Base-by-base conservation (phyloP, 441 rosid species). In the Arabidopsis hybrid region DNA sequence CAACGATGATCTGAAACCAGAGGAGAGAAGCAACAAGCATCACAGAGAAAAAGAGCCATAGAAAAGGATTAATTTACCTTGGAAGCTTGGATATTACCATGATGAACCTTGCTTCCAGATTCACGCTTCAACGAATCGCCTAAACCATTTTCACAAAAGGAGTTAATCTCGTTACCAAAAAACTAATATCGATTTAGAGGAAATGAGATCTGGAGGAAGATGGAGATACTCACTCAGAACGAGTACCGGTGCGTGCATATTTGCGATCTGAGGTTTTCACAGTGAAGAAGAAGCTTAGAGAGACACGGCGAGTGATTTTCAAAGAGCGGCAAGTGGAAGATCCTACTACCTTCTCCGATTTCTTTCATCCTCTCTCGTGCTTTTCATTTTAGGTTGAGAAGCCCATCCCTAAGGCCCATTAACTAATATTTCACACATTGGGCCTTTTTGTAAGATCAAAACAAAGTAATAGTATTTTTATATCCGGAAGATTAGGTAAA, bases 91-190 rank as follows among this genome's bases (percentile, higher is more conserved):
- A 89, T 87, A 74, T 87, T 89, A 72, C 79, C 87, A 84, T 82
- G 88, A 29, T 89, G 90, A n/a, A 84, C 90, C 73, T 81, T 89
- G 18, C 57, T 69, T 55, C 90, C 91, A 17, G 93, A 84, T 76
- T 87, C 91, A 5, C 90, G 88, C 58, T 89, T 87, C 74, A 89
- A 69, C 3, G 93, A 89, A 82, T 85, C 93, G 83, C 83, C 93
- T 89, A 83, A 39, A 36, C 47, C 63, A 59, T 21, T 67, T 26
- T 21, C 49, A 18, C 60, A 21, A 14, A n/a, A 16, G 4, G 18
- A 21, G 10, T 14, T 46, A 26, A 3, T 1, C 31, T 34, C 18
- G 51, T 46, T 46, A 21, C 26, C 26, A 4, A 31, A 17, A 31
- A 68, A 52, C 4, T 13, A 6, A 60, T 10, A 42, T 45, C 6